phyloP scores from a whole-genome alignment of 2,329 filamentous ascomycete species.

The Coniochaeta sp. region DNA sequence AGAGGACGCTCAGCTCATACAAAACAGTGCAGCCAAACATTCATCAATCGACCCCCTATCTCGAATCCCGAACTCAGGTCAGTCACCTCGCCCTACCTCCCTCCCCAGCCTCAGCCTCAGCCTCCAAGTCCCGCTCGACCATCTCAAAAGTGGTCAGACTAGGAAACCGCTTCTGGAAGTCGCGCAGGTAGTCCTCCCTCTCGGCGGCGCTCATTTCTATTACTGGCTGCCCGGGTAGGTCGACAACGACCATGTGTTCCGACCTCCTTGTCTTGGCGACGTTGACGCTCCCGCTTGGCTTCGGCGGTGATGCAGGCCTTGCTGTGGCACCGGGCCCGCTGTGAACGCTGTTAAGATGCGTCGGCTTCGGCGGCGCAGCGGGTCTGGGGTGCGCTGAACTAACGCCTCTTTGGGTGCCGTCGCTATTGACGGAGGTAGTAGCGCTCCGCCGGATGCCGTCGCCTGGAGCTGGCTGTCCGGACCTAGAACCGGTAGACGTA shows the following conservation, averaged over 20 bases:
- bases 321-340: constrained; percentile 18
- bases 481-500: constrained; percentile 10
- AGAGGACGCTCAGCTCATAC: constrained; percentile 4
- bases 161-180: constrained; percentile 82
- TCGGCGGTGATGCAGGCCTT: constrained; percentile 38
- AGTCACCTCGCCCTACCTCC: background rate
- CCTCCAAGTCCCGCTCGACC: constrained; percentile 62
- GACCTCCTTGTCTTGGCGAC: constrained; percentile 15
- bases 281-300: constrained; percentile 18
- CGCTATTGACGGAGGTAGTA: constrained; percentile 12
- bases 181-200: constrained; percentile 56
- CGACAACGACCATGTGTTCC: constrained; percentile 36
- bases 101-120: constrained; percentile 22
- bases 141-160: constrained; percentile 80
- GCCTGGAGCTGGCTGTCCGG: constrained; percentile 13
- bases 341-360: constrained; percentile 45
- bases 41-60: background rate
- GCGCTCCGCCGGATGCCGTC: constrained; percentile 15
- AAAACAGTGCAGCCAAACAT: background rate
- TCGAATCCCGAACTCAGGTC: no score
- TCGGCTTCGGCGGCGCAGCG: constrained; percentile 53
- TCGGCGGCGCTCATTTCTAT: constrained; percentile 50
- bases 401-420: background rate
- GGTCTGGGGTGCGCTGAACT: constrained; percentile 30
- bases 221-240: constrained; percentile 39